These are phyloP conservation scores for Silene conica DNA, from an alignment of 148 eudicot species.

Conservation along the genomic window DNA sequence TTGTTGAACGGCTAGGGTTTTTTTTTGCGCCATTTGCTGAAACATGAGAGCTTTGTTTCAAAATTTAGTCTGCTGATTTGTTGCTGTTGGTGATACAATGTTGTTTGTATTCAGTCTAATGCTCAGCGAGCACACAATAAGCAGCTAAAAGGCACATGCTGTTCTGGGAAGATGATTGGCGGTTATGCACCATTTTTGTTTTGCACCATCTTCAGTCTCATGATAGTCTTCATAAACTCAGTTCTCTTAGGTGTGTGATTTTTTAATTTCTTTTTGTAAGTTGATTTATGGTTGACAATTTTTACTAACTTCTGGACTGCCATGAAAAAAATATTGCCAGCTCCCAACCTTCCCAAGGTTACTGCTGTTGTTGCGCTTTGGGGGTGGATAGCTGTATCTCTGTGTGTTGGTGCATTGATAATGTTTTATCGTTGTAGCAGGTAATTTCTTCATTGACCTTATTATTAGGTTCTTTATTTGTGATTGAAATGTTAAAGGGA, in stretches of 20 bases:
- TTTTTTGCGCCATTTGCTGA: not conserved
- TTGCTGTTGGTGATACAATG: conserved; percentile 16
- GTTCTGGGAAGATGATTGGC: conserved; percentile 38
- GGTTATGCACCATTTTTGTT: conserved; percentile 78
- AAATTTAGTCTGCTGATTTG: not conserved
- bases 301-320: conserved; percentile 22
- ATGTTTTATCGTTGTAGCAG: conserved; percentile 78
- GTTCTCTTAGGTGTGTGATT: conserved; percentile 66
- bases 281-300: not conserved
- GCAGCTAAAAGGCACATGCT: conserved; percentile 39
- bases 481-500: not conserved
- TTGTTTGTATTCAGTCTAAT: conserved; percentile 58
- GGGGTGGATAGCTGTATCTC: conserved; percentile 79
- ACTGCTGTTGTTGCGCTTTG: conserved; percentile 82
- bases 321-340: conserved; percentile 31
- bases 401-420: conserved; percentile 52
- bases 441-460: conserved; percentile 31
- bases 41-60: not conserved
- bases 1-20: not conserved
- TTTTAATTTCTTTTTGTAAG: conserved; percentile 4
- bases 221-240: conserved; percentile 74
- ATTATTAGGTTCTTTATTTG: not conserved
- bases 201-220: conserved; percentile 35
- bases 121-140: conserved; percentile 51
- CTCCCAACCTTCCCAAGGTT: conserved; percentile 63